Base-by-base conservation (phyloP, 441 rosid species). In the Arabidopsis lyrata region DNA sequence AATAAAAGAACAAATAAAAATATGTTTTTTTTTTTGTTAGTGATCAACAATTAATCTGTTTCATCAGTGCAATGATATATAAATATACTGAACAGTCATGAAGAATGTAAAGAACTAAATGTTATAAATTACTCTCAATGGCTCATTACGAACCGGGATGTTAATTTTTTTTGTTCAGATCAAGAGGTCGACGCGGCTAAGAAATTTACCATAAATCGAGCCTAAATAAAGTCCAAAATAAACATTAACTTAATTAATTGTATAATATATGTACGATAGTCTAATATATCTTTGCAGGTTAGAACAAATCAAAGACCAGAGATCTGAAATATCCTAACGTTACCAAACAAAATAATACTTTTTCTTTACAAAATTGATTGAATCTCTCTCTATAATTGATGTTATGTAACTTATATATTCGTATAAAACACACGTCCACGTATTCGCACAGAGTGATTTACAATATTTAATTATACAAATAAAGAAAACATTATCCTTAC, bases 331-430 rank as follows among this genome's bases (percentile, higher is more conserved):
- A 66, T 74, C 62, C 35, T 59, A 50, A 32, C 68, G 56, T 12
- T 49, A 50, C 67, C 72, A 24, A 66, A 66, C 78, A 74, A 67
- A 59, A 8, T 20, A 53, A 39, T 50, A 74, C 73, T 66, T 74
- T 74, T 61, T 15, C 56, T 48, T 41, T 10, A 12, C 29, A 74
- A 67, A 41, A 41, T 27, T 59, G 73, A 60, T 59, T 5, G 31
- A 57, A 32, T 35, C 29, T 15, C 54, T 42, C 61, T 48, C 39
- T 48, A 65, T 65, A 2, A 73, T 73, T 74, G 66, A 44, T 74
- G 44, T 66, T 57, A 11, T 38, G 16, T 9, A 73, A 35, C 63
- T n/a, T 41, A 39, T 56, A 29, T 39, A 66, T 48, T 18, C 53
- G 53, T 48, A 18, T 48, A 44, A 35, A 44, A 5, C 50, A 45